Evolutionary conservation across 495 filamentous ascomycete species (phyloP), one percentile per base, ranked within the genome.

Genomic region (Pseudevernia furfuracea): DNA sequence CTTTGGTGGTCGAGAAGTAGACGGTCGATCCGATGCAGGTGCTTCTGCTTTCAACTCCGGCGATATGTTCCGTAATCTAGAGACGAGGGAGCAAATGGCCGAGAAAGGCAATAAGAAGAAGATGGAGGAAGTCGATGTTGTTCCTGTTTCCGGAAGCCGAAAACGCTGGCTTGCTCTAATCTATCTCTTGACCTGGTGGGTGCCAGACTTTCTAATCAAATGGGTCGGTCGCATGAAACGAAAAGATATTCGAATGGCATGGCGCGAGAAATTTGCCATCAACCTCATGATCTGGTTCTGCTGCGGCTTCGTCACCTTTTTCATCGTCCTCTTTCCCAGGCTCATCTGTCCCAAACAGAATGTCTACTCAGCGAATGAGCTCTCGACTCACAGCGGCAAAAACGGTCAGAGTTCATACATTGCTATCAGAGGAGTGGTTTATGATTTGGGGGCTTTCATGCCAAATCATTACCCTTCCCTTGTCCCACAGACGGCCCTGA

Each of bases 1-100:
- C 71, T 96, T 96, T 69, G 87, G 90, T 48, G 89, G 83, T 73
- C 83, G 85, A 60, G 92, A 96, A 60, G 74, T 92, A 48, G 94
- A 98, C 71, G 79, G 86, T 3, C 86, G 91, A 60, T 97, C 93
- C 25, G 92, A 98, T 38, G 92, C 92, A 8, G 93, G 91, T 5
- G 90, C 81, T 1, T 96, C 90, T 19, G 92, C 92, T 21, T 89
- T 96, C 68, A 87, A 90, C 62, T 88, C 85, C 58, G 93, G 94
- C 21, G 92, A 98, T 72, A 96, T 98, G 93, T 98, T 98, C 83
- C 88, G 87, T 66, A 95, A 96, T 66, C 80, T 97, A n/a, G 92
- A 97, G 66, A 96, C 90, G 5, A 83, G 88, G 60, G 87, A 95
- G 73, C 88, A 94, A 74, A 91, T 97, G 89, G 89, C 92, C 5